A percentile compares a stretch with the other conserved stretches of the same genome.
These are phyloP conservation scores for Santalum album DNA, from an alignment of 164 flowering plant genomes.

Conservation along the genomic window DNA sequence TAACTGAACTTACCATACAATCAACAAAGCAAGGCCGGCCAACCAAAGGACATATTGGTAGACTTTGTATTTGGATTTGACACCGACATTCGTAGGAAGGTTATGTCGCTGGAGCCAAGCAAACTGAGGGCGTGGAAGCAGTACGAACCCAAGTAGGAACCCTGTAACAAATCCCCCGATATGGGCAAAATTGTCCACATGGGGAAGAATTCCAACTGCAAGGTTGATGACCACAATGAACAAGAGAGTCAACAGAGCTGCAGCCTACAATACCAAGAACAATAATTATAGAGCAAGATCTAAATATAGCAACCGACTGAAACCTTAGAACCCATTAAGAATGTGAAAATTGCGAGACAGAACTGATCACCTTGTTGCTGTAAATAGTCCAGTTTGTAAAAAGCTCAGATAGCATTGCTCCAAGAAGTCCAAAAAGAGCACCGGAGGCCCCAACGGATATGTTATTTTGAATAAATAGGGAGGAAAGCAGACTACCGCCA, in stretches of 20 bases:
- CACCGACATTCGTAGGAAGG: conserved; percentile 31
- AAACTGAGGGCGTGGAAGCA: conserved; percentile 68
- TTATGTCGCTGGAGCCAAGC: conserved; percentile 57
- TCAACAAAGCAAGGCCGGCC: conserved; percentile 40
- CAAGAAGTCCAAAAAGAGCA: conserved; percentile 85
- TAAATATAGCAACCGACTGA: too few relatives aligned
- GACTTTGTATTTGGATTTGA: conserved; percentile 52
- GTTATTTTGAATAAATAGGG: conserved; percentile 43
- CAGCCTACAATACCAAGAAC: conserved; percentile 29
- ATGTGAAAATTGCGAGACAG: not conserved
- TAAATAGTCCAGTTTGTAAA: conserved; percentile 76
- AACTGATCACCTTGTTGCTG: conserved; percentile 48
- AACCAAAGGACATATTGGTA: conserved; percentile 59
- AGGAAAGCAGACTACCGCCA: conserved; percentile 68
- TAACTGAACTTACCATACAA: conserved; percentile 41
- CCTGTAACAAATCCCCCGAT: conserved; percentile 85
- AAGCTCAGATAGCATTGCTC: conserved; percentile 88
- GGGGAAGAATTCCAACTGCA: conserved; percentile 74
- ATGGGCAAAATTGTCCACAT: conserved; percentile 74
- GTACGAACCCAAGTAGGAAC: conserved; percentile 66
- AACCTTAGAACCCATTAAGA: too few relatives aligned
- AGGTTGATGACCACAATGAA: conserved; percentile 59
- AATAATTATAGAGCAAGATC: not conserved
- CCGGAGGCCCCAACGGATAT: conserved; percentile 90
- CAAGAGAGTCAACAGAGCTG: conserved; percentile 61